Conservation (phyloP, 1,284 basidiomycete genomes). For the Afroboletus lepidellus region DNA sequence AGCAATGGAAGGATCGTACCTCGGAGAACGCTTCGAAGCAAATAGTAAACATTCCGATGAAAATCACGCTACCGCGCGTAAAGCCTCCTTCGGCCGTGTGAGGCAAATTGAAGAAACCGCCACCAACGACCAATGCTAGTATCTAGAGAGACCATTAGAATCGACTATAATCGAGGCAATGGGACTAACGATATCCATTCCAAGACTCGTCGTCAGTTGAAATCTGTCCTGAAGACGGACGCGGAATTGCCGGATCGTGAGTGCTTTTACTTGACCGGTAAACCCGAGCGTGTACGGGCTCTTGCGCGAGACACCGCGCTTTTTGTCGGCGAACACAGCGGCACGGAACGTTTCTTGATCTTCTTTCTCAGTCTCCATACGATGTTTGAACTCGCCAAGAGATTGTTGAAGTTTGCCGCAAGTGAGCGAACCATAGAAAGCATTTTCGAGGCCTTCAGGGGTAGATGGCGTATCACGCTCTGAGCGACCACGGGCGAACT, state of each 20-base stretch:
- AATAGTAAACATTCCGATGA: constrained; percentile 70
- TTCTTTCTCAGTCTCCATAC: constrained; percentile 62
- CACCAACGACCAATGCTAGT: constrained; percentile 76
- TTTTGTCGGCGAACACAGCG: constrained; percentile 79
- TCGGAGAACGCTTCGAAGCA: constrained; percentile 79
- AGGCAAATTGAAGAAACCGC: constrained; percentile 73
- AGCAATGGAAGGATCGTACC: constrained; percentile 35
- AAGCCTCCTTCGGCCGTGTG: constrained; percentile 78
- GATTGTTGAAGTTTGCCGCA: constrained; percentile 49
- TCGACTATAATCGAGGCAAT: not conserved
- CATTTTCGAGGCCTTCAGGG: constrained; percentile 69
- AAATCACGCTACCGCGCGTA: constrained; percentile 84
- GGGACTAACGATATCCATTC: constrained; percentile 48
- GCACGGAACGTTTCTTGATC: constrained; percentile 75
- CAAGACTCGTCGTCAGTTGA: constrained; percentile 73
- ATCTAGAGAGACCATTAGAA: constrained; percentile 13
- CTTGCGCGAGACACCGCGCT: constrained; percentile 78
- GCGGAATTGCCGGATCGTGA: constrained; percentile 76
- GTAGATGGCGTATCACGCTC: constrained; percentile 68
- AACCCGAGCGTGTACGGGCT: constrained; percentile 88
- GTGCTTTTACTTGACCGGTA: constrained; percentile 67
- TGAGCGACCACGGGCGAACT: constrained; percentile 72
- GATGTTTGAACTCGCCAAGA: constrained; percentile 61
- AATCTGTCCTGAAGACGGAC: constrained; percentile 80
- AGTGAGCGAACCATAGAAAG: constrained; percentile 60